Conservation (phyloP, 805 yeast species). For the Komagataella populi region DNA sequence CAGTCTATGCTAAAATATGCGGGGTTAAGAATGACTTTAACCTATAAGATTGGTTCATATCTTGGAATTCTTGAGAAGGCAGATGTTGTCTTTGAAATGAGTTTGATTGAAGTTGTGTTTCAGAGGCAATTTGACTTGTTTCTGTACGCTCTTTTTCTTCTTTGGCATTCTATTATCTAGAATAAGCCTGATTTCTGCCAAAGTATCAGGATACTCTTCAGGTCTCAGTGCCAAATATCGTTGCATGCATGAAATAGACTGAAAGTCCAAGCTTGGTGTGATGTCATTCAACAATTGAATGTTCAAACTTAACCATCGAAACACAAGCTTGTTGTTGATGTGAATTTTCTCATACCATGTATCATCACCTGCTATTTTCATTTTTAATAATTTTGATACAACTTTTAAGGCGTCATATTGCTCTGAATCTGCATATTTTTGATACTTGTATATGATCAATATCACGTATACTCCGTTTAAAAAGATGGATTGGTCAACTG, state of each 20-base stretch:
- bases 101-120: neutral
- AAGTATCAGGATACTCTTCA: neutral
- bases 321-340: neutral
- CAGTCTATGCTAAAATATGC: neutral
- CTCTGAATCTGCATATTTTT: neutral
- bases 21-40: neutral
- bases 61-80: neutral
- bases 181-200: neutral
- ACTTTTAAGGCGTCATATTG: neutral
- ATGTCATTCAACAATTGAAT: neutral
- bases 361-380: neutral
- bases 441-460: neutral
- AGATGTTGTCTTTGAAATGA: neutral
- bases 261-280: neutral
- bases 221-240: neutral
- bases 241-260: neutral
- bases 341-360: neutral
- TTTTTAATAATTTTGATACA: neutral
- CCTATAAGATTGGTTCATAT: neutral
- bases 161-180: neutral
- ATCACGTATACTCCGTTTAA: neutral
- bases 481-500: neutral
- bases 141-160: neutral
- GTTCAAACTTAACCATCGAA: neutral
- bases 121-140: neutral